phyloP scores from a whole-genome alignment of 2,329 filamentous ascomycete genomes.

The Aureobasidium namibiae region DNA sequence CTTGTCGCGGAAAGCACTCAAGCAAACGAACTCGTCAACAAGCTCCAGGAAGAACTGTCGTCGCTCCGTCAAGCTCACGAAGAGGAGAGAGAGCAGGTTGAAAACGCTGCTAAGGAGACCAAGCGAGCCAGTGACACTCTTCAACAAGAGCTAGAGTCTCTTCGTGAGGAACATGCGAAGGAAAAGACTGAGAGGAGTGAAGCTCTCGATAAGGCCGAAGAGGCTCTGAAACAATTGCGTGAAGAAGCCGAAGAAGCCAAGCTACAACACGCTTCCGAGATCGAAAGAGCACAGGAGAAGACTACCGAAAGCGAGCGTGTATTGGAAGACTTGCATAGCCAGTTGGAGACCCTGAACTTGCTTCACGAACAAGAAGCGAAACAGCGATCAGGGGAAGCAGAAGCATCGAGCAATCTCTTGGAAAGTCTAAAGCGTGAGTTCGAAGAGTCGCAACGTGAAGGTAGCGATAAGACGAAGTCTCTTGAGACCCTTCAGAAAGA shows the following conservation, averaged over 20 bases:
- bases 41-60: constrained; percentile 14
- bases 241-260: not conserved
- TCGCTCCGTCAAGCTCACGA: not conserved
- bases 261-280: not conserved
- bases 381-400: constrained; percentile 5
- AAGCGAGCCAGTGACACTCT: constrained; percentile 13
- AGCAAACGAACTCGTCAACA: constrained; percentile 1
- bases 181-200: not conserved
- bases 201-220: not conserved
- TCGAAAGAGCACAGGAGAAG: not conserved
- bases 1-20: constrained; percentile 6
- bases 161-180: not conserved
- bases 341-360: not conserved
- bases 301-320: constrained; percentile 6
- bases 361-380: constrained; percentile 3
- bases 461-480: constrained; percentile 16
- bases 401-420: constrained; percentile 1
- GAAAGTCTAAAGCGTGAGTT: constrained; percentile 14
- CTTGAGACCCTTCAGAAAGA: constrained; percentile 17
- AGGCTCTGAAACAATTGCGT: not conserved
- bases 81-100: not conserved
- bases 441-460: constrained; percentile 17
- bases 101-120: constrained; percentile 1
- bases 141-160: not conserved
- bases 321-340: not conserved